A percentile compares a stretch with the other conserved stretches of the same genome.
These are phyloP conservation scores for Lactarius evosmus DNA, from an alignment of 768 basidiomycete species.

Conservation along the genomic window DNA sequence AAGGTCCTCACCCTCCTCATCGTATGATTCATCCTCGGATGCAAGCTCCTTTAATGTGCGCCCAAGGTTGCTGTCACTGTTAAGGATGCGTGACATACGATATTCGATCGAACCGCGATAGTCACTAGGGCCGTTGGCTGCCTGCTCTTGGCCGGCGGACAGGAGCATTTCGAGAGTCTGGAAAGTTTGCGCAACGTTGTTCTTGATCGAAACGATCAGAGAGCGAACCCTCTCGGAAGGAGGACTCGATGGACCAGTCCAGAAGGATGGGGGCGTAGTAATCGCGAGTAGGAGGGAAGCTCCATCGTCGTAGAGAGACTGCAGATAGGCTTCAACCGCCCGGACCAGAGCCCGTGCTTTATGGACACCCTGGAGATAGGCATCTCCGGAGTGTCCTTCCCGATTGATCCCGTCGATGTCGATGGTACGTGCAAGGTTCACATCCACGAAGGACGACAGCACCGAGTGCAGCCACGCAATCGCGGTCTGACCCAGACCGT, in stretches of 20 bases:
- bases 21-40: conserved; percentile 35
- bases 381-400: conserved; percentile 44
- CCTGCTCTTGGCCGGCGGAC: conserved; percentile 66
- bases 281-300: conserved; percentile 55
- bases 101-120: conserved; percentile 75
- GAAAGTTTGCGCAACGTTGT: conserved; percentile 54
- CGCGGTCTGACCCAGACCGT: conserved; percentile 45
- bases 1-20: conserved; percentile 49
- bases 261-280: conserved; percentile 43
- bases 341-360: conserved; percentile 66
- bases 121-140: conserved; percentile 62
- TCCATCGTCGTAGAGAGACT: conserved; percentile 73
- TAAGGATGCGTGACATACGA: conserved; percentile 69
- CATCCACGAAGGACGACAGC: conserved; percentile 57
- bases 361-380: conserved; percentile 63
- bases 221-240: conserved; percentile 34
- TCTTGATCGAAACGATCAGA: conserved; percentile 49
- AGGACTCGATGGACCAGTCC: conserved; percentile 7
- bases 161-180: conserved; percentile 62
- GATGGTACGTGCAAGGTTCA: conserved; percentile 77
- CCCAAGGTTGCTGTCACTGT: conserved; percentile 48
- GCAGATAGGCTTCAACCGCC: conserved; percentile 63
- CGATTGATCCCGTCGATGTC: conserved; percentile 74
- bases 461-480: conserved; percentile 57
- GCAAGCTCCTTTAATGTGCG: conserved; percentile 36